These are phyloP conservation scores for Paecilomyces sp. DNA, from an alignment of 2,329 filamentous ascomycete species.

Conservation along the genomic window DNA sequence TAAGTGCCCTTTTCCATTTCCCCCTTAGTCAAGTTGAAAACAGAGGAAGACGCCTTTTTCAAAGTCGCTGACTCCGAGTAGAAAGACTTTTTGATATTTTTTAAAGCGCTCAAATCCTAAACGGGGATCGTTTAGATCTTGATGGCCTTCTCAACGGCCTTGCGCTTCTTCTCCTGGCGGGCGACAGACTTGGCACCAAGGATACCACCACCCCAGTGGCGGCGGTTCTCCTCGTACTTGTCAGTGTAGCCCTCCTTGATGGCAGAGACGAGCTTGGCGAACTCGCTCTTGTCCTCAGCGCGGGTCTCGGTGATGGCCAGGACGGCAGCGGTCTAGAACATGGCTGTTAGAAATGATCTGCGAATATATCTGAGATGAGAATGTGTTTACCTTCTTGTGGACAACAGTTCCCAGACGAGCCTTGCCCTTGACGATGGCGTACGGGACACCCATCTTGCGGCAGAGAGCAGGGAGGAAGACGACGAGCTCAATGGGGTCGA, in stretches of 20 bases:
- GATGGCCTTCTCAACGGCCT: conserved; percentile 88
- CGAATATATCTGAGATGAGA: background rate
- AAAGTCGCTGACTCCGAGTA: conserved; percentile 13
- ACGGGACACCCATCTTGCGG: conserved; percentile 99
- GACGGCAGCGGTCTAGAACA: conserved; percentile 76
- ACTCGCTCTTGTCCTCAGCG: conserved; percentile 95
- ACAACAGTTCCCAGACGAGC: conserved; percentile 97
- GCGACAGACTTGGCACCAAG: conserved; percentile 92
- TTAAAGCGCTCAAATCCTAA: conserved; percentile 4
- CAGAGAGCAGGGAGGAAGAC: conserved; percentile 98
- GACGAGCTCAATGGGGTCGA: conserved; percentile 98
- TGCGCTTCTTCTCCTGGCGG: conserved; percentile 76
- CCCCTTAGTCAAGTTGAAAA: background rate
- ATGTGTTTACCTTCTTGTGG: conserved; percentile 81
- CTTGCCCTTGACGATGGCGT: conserved; percentile 99
- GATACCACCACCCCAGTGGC: conserved; percentile 99
- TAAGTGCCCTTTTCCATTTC: conserved; percentile 1
- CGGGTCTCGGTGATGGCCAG: conserved; percentile 95
- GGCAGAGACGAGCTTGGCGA: conserved; percentile 90
- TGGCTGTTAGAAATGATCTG: conserved; percentile 17
- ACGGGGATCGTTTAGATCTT: conserved; percentile 69
- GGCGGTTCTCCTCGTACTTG: conserved; percentile 85
- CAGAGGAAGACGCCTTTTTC: conserved; percentile 3
- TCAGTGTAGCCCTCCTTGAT: conserved; percentile 98
- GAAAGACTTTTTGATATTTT: background rate